phyloP scores from a whole-genome alignment of 148 eudicot species.

The Nyssa sinensis region DNA sequence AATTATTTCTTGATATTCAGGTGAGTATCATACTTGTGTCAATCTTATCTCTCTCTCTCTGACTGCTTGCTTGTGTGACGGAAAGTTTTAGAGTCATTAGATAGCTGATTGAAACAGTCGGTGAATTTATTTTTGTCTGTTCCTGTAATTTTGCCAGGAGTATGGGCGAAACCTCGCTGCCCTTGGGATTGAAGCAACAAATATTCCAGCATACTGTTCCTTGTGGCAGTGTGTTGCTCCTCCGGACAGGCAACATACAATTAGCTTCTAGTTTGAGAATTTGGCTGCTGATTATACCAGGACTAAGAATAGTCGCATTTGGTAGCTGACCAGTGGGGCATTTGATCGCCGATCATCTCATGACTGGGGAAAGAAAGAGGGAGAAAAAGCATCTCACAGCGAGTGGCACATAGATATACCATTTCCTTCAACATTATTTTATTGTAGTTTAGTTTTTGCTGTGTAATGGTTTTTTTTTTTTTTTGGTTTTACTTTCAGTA shows the following conservation, averaged over 20 bases:
- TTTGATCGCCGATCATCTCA: neutral
- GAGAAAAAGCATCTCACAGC: neutral
- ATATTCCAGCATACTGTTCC: conserved; percentile 59
- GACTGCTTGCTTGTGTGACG: neutral
- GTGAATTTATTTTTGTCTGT: neutral
- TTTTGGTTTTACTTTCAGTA: conserved; percentile 7
- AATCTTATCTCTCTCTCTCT: neutral
- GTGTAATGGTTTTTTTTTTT: too few relatives aligned
- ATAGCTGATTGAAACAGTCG: neutral
- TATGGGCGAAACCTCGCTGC: conserved; percentile 80
- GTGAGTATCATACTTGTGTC: conserved; percentile 25
- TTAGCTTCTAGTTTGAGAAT: conserved; percentile 46
- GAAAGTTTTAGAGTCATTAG: neutral
- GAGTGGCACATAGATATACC: neutral
- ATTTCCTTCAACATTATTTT: neutral
- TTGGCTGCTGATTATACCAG: neutral
- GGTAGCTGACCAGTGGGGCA: too few relatives aligned
- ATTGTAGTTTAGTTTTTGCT: neutral
- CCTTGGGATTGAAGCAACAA: conserved; percentile 76
- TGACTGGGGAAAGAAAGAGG: too few relatives aligned
- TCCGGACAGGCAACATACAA: conserved; percentile 49
- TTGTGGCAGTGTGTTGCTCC: conserved; percentile 98
- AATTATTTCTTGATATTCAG: conserved; percentile 95
- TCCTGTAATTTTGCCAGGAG: conserved; percentile 50
- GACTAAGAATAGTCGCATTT: neutral